Percentiles rank a stretch among this genome's conserved stretches.
These are phyloP conservation scores for Penicillium fuscoglaucum DNA, from an alignment of 2,329 filamentous ascomycete genomes.

Conservation along the genomic window DNA sequence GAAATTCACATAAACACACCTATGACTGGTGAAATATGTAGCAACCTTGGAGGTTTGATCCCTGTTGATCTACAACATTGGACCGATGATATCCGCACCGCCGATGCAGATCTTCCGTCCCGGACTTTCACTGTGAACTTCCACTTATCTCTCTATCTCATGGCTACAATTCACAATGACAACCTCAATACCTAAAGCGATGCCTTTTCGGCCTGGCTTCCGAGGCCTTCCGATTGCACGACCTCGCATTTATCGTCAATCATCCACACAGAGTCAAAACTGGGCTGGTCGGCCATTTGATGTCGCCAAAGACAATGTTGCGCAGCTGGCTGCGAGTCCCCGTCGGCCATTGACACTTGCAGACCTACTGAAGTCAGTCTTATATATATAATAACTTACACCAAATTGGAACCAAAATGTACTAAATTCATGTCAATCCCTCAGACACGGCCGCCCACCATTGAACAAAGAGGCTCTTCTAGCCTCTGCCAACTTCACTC, in stretches of 20 bases:
- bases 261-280: constrained; percentile 23
- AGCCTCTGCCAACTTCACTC: constrained; percentile 91
- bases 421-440: background rate
- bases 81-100: constrained; percentile 22
- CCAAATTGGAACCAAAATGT: background rate
- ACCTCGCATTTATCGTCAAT: constrained; percentile 12
- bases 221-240: background rate
- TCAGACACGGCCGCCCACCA: constrained; percentile 75
- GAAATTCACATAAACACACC: background rate
- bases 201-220: constrained; percentile 5
- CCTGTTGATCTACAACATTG: background rate
- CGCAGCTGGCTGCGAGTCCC: constrained; percentile 71
- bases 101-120: constrained; percentile 18
- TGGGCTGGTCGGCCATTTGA: constrained; percentile 50
- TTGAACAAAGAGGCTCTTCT: constrained; percentile 77
- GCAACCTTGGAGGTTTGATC: background rate
- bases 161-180: constrained; percentile 11
- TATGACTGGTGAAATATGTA: background rate
- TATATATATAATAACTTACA: background rate
- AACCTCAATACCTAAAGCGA: constrained; percentile 10
- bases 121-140: constrained; percentile 8
- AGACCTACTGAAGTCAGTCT: constrained; percentile 77
- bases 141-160: constrained; percentile 6
- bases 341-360: constrained; percentile 80
- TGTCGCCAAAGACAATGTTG: constrained; percentile 73